A percentile compares a stretch with the other conserved stretches of the same genome.
Evolutionary conservation across 83 land plant species (phyloP).

Genomic region (Picea abies): DNA sequence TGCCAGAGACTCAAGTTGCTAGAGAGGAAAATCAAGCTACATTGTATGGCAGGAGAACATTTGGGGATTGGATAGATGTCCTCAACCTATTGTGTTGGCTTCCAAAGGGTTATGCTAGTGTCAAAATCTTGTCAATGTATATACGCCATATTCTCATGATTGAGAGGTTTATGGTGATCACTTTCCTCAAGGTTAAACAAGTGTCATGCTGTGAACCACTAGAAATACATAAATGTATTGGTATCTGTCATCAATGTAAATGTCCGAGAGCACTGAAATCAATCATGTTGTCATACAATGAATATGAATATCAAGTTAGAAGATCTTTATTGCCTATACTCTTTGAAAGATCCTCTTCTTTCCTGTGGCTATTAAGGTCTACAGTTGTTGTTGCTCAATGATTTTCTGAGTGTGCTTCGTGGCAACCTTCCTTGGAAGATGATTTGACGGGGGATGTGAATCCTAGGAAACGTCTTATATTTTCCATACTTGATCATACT

Average conservation of each 20-base stretch:
- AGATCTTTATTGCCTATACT: slow-evolving; percentile 10
- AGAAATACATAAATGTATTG: neutral
- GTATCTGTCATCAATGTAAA: neutral
- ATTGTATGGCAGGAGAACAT: neutral
- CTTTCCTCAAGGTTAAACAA: neutral
- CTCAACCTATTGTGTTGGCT: slow-evolving; percentile 47
- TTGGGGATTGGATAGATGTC: slow-evolving; percentile 32
- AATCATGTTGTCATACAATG: slow-evolving; percentile 27
- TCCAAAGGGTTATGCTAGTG: slow-evolving; percentile 32
- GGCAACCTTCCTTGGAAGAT: slow-evolving; percentile 7
- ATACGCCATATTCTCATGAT: slow-evolving; percentile 37
- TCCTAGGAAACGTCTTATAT: slow-evolving; percentile 20
- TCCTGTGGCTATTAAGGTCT: slow-evolving; percentile 56
- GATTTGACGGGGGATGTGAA: neutral
- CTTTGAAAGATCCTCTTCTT: slow-evolving; percentile 18
- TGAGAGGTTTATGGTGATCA: slow-evolving; percentile 28
- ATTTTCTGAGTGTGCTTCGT: slow-evolving; percentile 14
- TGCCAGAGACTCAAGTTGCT: neutral
- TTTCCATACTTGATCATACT: slow-evolving; percentile 56
- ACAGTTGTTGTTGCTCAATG: slow-evolving; percentile 19
- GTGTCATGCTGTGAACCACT: neutral
- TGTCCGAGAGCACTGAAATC: slow-evolving; percentile 59
- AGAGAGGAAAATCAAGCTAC: neutral
- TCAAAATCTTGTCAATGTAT: slow-evolving; percentile 21
- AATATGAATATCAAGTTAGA: slow-evolving; percentile 21